Evolutionary conservation across 1,139 yeast species (phyloP).

Genomic region (Blastobotrys petasosporus): DNA sequence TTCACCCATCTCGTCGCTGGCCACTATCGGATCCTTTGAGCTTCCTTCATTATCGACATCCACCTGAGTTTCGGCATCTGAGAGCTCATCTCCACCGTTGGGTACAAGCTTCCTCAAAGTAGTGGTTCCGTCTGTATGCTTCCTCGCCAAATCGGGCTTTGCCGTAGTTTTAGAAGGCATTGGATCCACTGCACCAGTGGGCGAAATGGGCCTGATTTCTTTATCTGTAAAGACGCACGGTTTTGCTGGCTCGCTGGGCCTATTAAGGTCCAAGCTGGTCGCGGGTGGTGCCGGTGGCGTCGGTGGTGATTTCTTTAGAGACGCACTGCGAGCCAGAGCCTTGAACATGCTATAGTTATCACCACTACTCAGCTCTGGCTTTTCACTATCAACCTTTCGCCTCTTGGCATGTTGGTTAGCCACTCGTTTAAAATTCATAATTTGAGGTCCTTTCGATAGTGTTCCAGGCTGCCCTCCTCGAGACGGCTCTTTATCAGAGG

Average conservation of each 20-base stretch:
- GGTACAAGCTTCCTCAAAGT: too few species aligned
- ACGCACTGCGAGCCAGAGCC: conserved; percentile 6
- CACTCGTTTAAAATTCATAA: neutral
- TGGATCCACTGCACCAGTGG: neutral
- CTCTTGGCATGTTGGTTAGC: conserved; percentile 1
- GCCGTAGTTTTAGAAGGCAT: too few species aligned
- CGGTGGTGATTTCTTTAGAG: neutral
- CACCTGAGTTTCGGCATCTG: too few species aligned
- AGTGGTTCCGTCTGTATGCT: too few species aligned
- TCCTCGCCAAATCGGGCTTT: too few species aligned
- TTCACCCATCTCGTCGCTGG: too few species aligned
- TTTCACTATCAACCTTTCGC: neutral
- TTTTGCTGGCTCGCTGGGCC: conserved; percentile 9
- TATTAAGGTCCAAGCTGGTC: conserved; percentile 1
- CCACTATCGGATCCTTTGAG: too few species aligned
- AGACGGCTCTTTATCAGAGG: too few species aligned
- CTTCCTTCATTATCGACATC: too few species aligned
- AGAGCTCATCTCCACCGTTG: too few species aligned
- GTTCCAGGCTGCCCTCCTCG: neutral
- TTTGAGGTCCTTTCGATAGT: neutral
- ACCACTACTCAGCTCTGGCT: too few species aligned
- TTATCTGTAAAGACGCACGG: conserved; percentile 9
- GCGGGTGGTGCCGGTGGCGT: conserved; percentile 1
- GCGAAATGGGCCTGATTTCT: conserved; percentile 5
- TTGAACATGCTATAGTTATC: conserved; percentile 3